Evolutionary conservation across 768 basidiomycete species (phyloP).

Genomic region (Exidia glandulosa): DNA sequence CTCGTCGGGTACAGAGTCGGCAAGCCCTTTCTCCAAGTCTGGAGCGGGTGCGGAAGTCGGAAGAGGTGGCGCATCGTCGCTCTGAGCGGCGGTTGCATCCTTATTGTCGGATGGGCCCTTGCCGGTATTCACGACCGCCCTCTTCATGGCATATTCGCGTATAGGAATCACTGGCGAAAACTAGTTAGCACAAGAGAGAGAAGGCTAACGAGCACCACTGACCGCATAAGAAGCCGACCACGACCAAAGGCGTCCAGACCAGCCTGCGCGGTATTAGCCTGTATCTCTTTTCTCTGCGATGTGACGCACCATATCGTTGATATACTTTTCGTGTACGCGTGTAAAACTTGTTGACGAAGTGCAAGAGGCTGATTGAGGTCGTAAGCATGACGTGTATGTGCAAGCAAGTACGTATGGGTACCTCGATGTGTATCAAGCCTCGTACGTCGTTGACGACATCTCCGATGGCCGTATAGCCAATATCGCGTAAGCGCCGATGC

Average conservation of each 20-base stretch:
- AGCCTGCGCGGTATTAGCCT: conserved; percentile 24
- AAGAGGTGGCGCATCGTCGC: no score
- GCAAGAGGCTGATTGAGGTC: conserved; percentile 24
- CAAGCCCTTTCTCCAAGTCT: no score
- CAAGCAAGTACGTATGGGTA: conserved; percentile 15
- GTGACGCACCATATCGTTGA: conserved; percentile 36
- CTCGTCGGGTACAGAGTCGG: no score
- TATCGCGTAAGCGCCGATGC: not conserved
- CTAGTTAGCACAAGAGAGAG: not conserved
- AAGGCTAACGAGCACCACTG: not conserved
- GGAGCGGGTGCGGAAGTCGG: no score
- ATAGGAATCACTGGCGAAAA: conserved; percentile 20
- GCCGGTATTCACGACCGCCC: conserved; percentile 4
- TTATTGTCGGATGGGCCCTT: no score
- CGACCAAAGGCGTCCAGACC: conserved; percentile 47
- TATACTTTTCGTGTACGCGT: conserved; percentile 55
- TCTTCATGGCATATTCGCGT: conserved; percentile 25
- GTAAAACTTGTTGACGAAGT: conserved; percentile 35
- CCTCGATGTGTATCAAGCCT: conserved; percentile 33
- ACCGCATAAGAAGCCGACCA: conserved; percentile 37
- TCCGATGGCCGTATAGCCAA: conserved; percentile 22
- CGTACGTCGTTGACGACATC: conserved; percentile 36
- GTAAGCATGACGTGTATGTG: not conserved
- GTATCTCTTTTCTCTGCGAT: not conserved
- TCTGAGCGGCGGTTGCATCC: no score